These are phyloP conservation scores for Colletotrichum eleusines DNA, from an alignment of 2,329 filamentous ascomycete genomes.

Conservation along the genomic window DNA sequence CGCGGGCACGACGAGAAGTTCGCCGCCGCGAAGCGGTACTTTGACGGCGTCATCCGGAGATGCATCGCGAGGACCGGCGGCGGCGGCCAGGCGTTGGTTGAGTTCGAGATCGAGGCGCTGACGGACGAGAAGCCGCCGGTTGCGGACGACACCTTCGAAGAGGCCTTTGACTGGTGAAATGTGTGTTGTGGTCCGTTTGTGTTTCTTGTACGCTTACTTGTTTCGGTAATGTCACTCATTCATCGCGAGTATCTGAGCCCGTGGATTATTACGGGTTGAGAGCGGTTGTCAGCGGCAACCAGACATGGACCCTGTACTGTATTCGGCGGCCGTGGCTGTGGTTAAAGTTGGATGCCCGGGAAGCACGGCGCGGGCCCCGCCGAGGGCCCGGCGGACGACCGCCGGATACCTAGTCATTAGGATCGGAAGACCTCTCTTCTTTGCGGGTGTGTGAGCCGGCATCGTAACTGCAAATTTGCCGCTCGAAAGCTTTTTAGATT, in stretches of 20 bases:
- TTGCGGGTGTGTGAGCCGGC: too few species aligned
- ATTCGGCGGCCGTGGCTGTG: too few species aligned
- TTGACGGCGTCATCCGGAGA: background rate
- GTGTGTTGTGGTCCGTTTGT: background rate
- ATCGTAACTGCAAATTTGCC: too few species aligned
- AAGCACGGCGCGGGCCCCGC: too few species aligned
- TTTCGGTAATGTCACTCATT: background rate
- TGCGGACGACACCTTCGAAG: background rate
- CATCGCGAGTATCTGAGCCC: background rate
- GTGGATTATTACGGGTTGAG: too few species aligned
- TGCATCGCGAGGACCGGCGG: background rate
- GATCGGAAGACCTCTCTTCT: too few species aligned
- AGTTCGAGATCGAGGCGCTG: background rate
- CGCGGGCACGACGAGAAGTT: background rate
- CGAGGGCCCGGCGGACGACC: too few species aligned
- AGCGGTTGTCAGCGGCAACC: too few species aligned
- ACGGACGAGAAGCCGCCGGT: background rate
- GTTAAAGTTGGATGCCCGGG: too few species aligned
- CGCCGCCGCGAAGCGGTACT: background rate
- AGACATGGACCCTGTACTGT: too few species aligned
- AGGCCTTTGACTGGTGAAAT: constrained; percentile 2
- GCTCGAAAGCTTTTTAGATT: too few species aligned
- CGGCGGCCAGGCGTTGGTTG: background rate
- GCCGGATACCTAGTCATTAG: too few species aligned
- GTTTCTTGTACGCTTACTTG: background rate